phyloP scores from a whole-genome alignment of 192 early-diverging fungal genomes.

The Coemansia sp. region DNA sequence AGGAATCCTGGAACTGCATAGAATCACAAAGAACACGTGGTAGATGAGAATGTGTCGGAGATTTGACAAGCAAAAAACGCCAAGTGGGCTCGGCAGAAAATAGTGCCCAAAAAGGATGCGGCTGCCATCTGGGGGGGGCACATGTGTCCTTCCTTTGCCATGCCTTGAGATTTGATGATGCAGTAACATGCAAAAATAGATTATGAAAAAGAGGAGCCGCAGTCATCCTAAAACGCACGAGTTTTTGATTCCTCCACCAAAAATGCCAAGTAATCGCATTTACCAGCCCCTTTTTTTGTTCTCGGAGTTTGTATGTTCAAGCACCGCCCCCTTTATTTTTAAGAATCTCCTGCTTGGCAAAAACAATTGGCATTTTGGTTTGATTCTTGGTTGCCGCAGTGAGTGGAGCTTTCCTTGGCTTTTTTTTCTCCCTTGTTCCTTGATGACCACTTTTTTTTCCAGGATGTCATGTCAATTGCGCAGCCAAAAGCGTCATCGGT shows the following conservation, averaged over 20 bases:
- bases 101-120: too few relatives aligned
- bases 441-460: background rate
- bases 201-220: background rate
- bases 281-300: background rate
- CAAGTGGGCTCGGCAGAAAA: background rate
- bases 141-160: too few relatives aligned
- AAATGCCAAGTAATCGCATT: constrained; percentile 6
- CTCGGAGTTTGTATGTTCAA: background rate
- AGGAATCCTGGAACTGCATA: background rate
- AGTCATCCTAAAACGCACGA: background rate
- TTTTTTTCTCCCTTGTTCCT: constrained; percentile 1
- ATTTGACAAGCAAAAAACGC: background rate
- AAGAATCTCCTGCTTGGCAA: background rate
- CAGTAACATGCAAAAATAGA: background rate
- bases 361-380: background rate
- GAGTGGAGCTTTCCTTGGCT: background rate
- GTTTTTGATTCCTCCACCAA: too few relatives aligned
- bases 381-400: background rate
- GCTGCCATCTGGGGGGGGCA: too few relatives aligned
- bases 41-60: too few relatives aligned
- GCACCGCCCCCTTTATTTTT: background rate
- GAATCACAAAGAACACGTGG: background rate
- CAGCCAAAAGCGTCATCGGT: background rate
- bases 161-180: too few relatives aligned
- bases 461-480: background rate